Base-by-base conservation (phyloP, 768 basidiomycete species). In the Kwoniella bestiolae region DNA sequence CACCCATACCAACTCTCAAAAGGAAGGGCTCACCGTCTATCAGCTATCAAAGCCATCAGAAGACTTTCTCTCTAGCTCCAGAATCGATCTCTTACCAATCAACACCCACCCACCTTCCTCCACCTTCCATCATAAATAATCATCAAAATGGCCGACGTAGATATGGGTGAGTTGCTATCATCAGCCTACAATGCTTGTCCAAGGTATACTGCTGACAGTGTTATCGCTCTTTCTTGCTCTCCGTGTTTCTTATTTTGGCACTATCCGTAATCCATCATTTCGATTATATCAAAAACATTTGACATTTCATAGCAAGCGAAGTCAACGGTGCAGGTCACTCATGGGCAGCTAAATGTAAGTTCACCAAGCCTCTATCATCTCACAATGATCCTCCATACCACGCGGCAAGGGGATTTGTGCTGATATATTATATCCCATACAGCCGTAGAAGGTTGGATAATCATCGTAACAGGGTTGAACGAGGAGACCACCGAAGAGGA, bases 361-460 rank as follows among this genome's bases (percentile, higher is more conserved):
- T 5, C 2, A 44, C 29, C 14, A 44, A 29, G 21, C 23, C 18
- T n/a, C 32, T 38, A 26, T 3, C 31, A 47, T 32, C 23, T 46
- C 56, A n/a, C n/a, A n/a, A n/a, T n/a, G n/a, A n/a, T n/a, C n/a
- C n/a, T n/a, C n/a, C n/a, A n/a, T 31, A 16, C 18, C 45, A 32
- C 25, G 25, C 59, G n/a, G n/a, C n/a, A n/a, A n/a, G n/a, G n/a
- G n/a, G n/a, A n/a, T n/a, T n/a, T n/a, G n/a, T n/a, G 46, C 16
- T 34, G n/a, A 29, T 14, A n/a, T 14, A 34, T 16, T 52, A 21
- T 0, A 16, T 47, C 32, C 11, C 31, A 9, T 41, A 72, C 74
- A 99, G 95, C 95, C 56, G 93, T 99, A 11, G 95, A 99, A 81
- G 95, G 95, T 52, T 99, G 95, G 94, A 97, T 99, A 61, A 91